These are phyloP conservation scores for Suillus variegatus DNA, from an alignment of 768 basidiomycete species.

Conservation along the genomic window DNA sequence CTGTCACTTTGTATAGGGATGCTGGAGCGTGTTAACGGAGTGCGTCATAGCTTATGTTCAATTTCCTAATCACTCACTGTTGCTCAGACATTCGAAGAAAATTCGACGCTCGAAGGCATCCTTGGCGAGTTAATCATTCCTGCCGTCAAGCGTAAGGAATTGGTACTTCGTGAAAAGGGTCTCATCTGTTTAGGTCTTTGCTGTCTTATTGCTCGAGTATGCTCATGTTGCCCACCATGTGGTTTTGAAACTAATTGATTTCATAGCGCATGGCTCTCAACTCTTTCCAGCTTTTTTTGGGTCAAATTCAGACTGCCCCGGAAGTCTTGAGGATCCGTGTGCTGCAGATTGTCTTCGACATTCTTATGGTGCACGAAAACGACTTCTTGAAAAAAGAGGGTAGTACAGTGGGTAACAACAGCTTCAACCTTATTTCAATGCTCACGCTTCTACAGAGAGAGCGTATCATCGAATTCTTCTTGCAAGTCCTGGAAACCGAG, in stretches of 20 bases:
- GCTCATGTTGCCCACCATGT: neutral
- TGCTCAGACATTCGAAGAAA: constrained; percentile 58
- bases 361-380: constrained; percentile 81
- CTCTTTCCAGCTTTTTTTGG: constrained; percentile 79
- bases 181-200: constrained; percentile 71
- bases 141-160: constrained; percentile 85
- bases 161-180: constrained; percentile 62
- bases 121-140: constrained; percentile 87
- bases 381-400: constrained; percentile 54
- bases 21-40: constrained; percentile 84
- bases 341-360: constrained; percentile 84
- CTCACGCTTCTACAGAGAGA: constrained; percentile 37
- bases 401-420: constrained; percentile 29
- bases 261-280: constrained; percentile 36
- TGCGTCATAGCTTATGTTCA: constrained; percentile 37
- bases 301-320: constrained; percentile 67
- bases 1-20: constrained; percentile 77
- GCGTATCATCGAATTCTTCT: constrained; percentile 67
- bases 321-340: constrained; percentile 66
- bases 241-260: neutral
- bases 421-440: neutral
- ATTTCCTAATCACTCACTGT: neutral
- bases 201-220: constrained; percentile 65
- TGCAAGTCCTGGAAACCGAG: constrained; percentile 52
- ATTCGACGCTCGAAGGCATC: constrained; percentile 67